A percentile compares a stretch with the other conserved stretches of the same genome.
Evolutionary conservation across 1,284 basidiomycete genomes (phyloP).

Genomic region (Ganoderma lingzhi): DNA sequence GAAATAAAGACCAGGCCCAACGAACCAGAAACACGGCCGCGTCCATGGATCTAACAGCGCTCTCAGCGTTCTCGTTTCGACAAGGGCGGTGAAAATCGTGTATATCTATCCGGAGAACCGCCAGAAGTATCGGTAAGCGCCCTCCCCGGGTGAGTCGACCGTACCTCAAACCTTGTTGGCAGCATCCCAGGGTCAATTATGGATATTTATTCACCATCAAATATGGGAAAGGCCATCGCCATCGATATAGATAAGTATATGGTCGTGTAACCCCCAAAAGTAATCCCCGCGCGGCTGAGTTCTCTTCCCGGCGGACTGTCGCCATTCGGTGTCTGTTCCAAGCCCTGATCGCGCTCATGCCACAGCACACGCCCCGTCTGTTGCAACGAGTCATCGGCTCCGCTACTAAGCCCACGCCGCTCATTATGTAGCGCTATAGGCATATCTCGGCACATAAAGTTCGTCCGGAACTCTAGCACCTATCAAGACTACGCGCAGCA

Average conservation of each 20-base stretch:
- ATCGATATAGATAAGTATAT: too few species aligned
- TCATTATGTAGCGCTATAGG: neutral
- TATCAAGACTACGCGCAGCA: neutral
- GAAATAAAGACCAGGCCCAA: neutral
- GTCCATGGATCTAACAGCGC: neutral
- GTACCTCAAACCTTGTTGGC: slow-evolving; percentile 3
- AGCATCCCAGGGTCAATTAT: neutral
- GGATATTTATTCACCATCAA: neutral
- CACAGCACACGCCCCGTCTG: neutral
- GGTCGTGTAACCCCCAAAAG: neutral
- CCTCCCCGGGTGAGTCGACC: neutral
- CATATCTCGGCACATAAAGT: neutral
- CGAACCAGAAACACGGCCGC: neutral
- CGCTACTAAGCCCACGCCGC: neutral
- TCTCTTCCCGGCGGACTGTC: slow-evolving; percentile 1
- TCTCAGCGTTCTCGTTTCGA: neutral
- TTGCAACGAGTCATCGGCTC: slow-evolving; percentile 3
- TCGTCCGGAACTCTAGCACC: neutral
- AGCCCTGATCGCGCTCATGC: neutral
- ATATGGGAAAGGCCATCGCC: neutral
- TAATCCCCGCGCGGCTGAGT: neutral
- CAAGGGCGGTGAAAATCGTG: neutral
- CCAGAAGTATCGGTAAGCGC: neutral
- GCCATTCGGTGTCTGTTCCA: neutral
- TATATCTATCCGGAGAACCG: neutral